phyloP scores from a whole-genome alignment of 225 moss, liverwort and hornwort species.

The Ulota crispa region DNA sequence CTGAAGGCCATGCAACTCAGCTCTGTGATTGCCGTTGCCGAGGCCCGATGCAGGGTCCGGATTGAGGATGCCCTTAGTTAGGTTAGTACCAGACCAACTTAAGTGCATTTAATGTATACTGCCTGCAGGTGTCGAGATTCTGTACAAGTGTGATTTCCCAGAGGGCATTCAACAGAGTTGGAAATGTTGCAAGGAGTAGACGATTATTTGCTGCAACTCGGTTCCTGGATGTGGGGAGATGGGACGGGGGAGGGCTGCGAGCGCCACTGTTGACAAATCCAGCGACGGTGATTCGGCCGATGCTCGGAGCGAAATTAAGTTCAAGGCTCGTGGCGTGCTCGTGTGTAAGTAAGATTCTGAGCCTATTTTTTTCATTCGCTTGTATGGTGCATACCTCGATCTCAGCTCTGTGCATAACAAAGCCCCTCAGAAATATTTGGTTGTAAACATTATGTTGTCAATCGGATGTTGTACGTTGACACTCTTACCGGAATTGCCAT shows the following conservation, averaged over 20 bases:
- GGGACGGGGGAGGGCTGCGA: slow-evolving; percentile 32
- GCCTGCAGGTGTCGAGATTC: slow-evolving; percentile 18
- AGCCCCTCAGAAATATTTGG: neutral
- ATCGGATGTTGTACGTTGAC: neutral
- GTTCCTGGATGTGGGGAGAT: slow-evolving; percentile 12
- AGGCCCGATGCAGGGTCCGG: too few species aligned
- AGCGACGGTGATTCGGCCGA: neutral
- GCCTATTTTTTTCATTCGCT: neutral
- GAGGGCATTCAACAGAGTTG: slow-evolving; percentile 11
- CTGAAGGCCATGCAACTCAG: too few species aligned
- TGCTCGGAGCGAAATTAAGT: neutral
- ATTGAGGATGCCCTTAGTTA: too few species aligned
- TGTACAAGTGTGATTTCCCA: neutral
- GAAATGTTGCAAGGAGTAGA: slow-evolving; percentile 11
- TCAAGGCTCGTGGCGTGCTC: slow-evolving; percentile 25
- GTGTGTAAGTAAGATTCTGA: slow-evolving; percentile 26
- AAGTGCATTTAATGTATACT: neutral
- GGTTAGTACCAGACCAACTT: neutral
- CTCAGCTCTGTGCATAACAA: neutral
- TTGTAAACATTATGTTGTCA: neutral
- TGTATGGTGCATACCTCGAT: neutral
- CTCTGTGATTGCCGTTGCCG: too few species aligned
- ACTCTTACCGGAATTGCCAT: neutral
- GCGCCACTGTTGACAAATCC: slow-evolving; percentile 22
- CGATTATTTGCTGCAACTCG: neutral